phyloP scores from a whole-genome alignment of 2,329 filamentous ascomycete species.

The Colletotrichum aenigma region DNA sequence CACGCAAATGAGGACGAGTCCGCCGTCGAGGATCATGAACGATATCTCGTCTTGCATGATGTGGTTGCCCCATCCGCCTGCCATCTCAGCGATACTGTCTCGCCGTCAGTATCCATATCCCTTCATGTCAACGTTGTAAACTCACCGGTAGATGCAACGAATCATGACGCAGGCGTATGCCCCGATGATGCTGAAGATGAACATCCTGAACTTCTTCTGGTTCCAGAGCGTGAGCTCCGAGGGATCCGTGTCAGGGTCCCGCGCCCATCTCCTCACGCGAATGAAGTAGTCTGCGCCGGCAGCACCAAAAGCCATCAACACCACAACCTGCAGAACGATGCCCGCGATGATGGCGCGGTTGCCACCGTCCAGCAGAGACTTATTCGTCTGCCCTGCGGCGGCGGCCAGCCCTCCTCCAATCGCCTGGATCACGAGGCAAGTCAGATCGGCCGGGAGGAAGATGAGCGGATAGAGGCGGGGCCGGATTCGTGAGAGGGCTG shows the following conservation, averaged over 20 bases:
- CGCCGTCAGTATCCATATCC: neutral
- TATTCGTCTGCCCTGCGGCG: conserved; percentile 44
- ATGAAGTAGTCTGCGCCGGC: conserved; percentile 50
- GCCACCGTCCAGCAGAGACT: conserved; percentile 44
- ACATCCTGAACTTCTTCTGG: conserved; percentile 45
- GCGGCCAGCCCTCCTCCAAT: conserved; percentile 62
- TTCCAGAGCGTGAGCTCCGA: conserved; percentile 41
- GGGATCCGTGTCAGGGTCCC: conserved; percentile 26
- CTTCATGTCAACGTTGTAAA: neutral
- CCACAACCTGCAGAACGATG: conserved; percentile 57
- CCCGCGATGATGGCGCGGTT: conserved; percentile 60
- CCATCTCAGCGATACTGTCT: conserved; percentile 64
- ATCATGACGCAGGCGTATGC: conserved; percentile 52
- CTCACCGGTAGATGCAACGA: conserved; percentile 60
- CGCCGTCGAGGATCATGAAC: conserved; percentile 62
- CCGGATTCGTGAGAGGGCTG: conserved; percentile 53
- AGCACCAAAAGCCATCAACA: conserved; percentile 50
- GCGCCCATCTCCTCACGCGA: conserved; percentile 44
- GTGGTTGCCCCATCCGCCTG: conserved; percentile 65
- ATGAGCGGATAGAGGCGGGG: conserved; percentile 58
- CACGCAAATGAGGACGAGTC: conserved; percentile 55
- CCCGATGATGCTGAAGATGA: conserved; percentile 45
- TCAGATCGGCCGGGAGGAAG: conserved; percentile 64
- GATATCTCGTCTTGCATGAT: conserved; percentile 67
- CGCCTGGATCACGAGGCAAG: conserved; percentile 63